Evolutionary conservation across 805 yeast species (phyloP), one percentile per base, ranked within the genome.

Genomic region (Vanderwaltozyma tropicalis): DNA sequence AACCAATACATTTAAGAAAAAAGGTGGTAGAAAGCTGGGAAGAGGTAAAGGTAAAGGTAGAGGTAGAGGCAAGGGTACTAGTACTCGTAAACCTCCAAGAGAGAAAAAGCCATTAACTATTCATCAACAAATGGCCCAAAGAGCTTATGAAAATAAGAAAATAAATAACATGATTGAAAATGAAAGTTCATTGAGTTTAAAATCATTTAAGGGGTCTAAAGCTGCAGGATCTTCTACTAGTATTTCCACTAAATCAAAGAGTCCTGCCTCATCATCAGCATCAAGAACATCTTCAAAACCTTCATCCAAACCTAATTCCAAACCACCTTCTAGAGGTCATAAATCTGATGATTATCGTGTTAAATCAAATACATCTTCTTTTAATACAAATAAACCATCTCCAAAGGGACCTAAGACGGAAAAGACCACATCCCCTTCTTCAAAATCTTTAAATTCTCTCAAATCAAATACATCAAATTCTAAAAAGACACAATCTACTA

Each of bases 141-240:
- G 46, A 34, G 57, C 59, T 2, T 53, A 48, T 30, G 42, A 45
- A 30, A 45, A 43, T 29, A 48, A 49, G 32, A 49, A 52, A 43
- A 40, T 45, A n/a, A 56, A 69, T 55, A 40, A 66, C 59, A 50
- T 62, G 47, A 61, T 71, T 52, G 61, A 63, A 49, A 43, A 72
- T 57, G 50, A 61, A 47, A 55, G 66, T 52, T 34, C 53, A 27
- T 47, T 66, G 45, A 42, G 70, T 54, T 44, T 72, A 60, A 43
- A 55, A 40, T 56, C 62, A 15, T 64, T 64, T 43, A 59, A 57
- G 35, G 64, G 59, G 43, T 41, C 55, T 39, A 47, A 48, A 47
- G 53, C 59, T 7, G 21, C 18, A 7, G 7, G 7, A 4, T 28
- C 33, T 4, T 29, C 38, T 2, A 24, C 25, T 20, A 27, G 32